phyloP scores from a whole-genome alignment of 495 filamentous ascomycete genomes.

The Rhypophila decipiens region DNA sequence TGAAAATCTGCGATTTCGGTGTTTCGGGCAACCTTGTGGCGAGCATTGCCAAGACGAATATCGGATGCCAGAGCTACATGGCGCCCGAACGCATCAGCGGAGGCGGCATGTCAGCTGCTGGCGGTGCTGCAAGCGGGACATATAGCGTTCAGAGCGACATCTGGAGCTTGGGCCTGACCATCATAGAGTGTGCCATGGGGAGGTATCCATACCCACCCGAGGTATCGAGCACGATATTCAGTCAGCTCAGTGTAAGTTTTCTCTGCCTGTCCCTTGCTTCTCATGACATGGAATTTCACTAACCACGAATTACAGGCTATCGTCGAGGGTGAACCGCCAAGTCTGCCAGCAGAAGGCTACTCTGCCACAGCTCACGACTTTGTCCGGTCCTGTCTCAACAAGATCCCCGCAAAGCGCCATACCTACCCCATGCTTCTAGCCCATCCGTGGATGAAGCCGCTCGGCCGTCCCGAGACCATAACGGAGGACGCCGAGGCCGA shows the following conservation, averaged over 20 bases:
- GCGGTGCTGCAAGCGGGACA: constrained; percentile 67
- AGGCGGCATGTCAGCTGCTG: constrained; percentile 68
- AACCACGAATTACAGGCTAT: constrained; percentile 62
- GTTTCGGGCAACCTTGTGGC: constrained; percentile 95
- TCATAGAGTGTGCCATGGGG: constrained; percentile 96
- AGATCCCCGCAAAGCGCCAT: constrained; percentile 82
- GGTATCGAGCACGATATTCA: constrained; percentile 98
- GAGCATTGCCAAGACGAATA: constrained; percentile 97
- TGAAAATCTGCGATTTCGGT: constrained; percentile 99
- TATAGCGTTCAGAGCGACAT: constrained; percentile 99
- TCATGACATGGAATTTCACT: background rate
- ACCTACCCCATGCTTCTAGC: constrained; percentile 84
- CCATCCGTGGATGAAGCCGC: constrained; percentile 77
- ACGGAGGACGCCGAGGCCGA: constrained; percentile 65
- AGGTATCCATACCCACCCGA: constrained; percentile 96
- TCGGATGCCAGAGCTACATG: constrained; percentile 99
- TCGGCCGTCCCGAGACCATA: constrained; percentile 81
- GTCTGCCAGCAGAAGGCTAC: constrained; percentile 69
- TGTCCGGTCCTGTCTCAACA: constrained; percentile 84
- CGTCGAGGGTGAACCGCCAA: constrained; percentile 89
- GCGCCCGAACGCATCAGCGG: constrained; percentile 92
- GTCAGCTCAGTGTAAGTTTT: constrained; percentile 89
- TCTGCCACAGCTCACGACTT: constrained; percentile 79
- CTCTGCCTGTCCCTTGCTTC: background rate
- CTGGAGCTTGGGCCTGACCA: constrained; percentile 89